phyloP scores from a whole-genome alignment of 2,329 filamentous ascomycete genomes.

The Paraphaeosphaeria sporulosa region DNA sequence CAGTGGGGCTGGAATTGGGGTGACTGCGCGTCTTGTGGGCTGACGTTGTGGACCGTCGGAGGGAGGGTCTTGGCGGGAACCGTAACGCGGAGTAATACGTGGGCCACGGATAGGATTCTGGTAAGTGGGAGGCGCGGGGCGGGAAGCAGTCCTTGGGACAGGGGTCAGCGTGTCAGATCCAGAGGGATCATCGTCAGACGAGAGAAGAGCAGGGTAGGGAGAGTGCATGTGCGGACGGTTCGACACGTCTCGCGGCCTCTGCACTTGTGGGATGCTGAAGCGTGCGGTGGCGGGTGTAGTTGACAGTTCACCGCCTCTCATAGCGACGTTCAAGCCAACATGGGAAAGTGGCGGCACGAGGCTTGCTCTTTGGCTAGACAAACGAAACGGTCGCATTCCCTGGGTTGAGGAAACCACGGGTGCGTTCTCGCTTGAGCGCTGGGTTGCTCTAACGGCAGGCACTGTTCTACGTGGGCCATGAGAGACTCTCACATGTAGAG shows the following conservation, averaged over 20 bases:
- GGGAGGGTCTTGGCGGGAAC: constrained; percentile 12
- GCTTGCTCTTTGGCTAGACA: neutral
- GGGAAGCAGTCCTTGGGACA: neutral
- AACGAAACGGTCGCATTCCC: neutral
- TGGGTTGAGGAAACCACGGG: constrained; percentile 14
- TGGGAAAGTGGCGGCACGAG: neutral
- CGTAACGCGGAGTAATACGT: constrained; percentile 17
- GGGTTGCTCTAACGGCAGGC: constrained; percentile 8
- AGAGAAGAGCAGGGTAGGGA: constrained; percentile 8
- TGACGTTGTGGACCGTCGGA: neutral
- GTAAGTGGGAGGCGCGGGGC: neutral
- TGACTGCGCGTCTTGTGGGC: constrained; percentile 1
- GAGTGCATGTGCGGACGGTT: constrained; percentile 19
- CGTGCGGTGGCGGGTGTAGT: constrained; percentile 11
- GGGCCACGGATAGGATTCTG: constrained; percentile 8
- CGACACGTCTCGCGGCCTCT: constrained; percentile 22
- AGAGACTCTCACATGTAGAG: neutral
- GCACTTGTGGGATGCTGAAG: constrained; percentile 22
- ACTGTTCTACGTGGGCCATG: constrained; percentile 15
- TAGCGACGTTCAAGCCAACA: neutral
- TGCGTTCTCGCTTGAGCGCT: constrained; percentile 29
- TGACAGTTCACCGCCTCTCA: constrained; percentile 10
- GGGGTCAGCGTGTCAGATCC: constrained; percentile 17
- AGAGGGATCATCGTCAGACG: constrained; percentile 15
- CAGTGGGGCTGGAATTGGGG: constrained; percentile 4